A percentile compares a stretch with the other conserved stretches of the same genome.
These are phyloP conservation scores for Stemphylium vesicarium DNA, from an alignment of 2,329 filamentous ascomycete genomes.

Conservation along the genomic window DNA sequence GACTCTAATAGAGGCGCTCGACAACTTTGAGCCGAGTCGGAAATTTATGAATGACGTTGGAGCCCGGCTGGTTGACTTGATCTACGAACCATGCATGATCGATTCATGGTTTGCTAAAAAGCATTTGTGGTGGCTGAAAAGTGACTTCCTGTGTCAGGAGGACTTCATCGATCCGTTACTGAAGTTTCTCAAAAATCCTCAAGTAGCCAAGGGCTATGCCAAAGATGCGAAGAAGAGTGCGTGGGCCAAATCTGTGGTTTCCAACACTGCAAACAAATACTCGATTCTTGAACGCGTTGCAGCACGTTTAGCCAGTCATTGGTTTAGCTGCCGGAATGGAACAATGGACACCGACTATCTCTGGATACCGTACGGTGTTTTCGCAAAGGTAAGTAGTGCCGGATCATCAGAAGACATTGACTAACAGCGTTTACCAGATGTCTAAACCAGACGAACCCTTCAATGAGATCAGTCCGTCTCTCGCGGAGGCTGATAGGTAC, in stretches of 20 bases:
- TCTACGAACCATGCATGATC: neutral
- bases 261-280: slow-evolving; percentile 1
- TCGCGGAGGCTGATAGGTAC: neutral
- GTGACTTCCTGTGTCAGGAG: slow-evolving; percentile 3
- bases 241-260: slow-evolving; percentile 9
- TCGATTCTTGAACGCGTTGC: slow-evolving; percentile 4
- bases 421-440: neutral
- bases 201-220: slow-evolving; percentile 14
- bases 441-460: neutral
- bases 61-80: neutral
- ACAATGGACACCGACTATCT: neutral
- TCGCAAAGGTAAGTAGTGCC: neutral
- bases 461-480: neutral
- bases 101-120: neutral
- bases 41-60: neutral
- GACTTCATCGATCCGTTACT: slow-evolving; percentile 5
- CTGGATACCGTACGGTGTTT: neutral
- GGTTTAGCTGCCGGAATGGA: slow-evolving; percentile 1
- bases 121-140: neutral
- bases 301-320: neutral
- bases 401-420: neutral
- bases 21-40: neutral
- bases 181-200: slow-evolving; percentile 13
- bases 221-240: slow-evolving; percentile 7
- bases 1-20: neutral